phyloP scores from a whole-genome alignment of 306 rosid species.

The Quercus suber region DNA sequence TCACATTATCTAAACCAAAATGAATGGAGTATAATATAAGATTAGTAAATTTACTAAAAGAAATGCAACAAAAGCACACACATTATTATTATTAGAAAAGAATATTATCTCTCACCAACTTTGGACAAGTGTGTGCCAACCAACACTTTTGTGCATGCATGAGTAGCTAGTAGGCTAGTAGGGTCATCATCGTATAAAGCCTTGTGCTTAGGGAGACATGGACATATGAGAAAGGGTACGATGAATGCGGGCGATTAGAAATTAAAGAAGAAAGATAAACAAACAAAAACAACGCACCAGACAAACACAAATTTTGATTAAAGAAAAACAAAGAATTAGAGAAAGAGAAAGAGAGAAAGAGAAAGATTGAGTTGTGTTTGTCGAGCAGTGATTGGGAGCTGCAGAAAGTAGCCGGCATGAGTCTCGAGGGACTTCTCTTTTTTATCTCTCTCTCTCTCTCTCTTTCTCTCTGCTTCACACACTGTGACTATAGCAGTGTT shows the following conservation, averaged over 20 bases:
- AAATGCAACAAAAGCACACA: too few species aligned
- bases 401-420: slow-evolving; percentile 32
- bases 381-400: slow-evolving; percentile 28
- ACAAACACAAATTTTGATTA: slow-evolving; percentile 39
- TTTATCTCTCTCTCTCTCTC: neutral
- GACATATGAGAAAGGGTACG: slow-evolving; percentile 65
- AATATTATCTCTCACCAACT: neutral
- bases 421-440: slow-evolving; percentile 24
- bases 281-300: slow-evolving; percentile 34
- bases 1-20: neutral
- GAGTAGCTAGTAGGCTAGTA: neutral
- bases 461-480: neutral
- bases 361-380: slow-evolving; percentile 17
- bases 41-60: too few species aligned
- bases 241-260: slow-evolving; percentile 74
- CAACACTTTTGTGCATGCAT: neutral
- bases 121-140: neutral
- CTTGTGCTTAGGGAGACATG: slow-evolving; percentile 35
- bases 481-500: neutral
- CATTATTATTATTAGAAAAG: neutral
- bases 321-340: slow-evolving; percentile 2
- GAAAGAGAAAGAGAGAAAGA: neutral
- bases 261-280: slow-evolving; percentile 25
- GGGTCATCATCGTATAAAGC: slow-evolving; percentile 15
- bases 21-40: neutral